phyloP scores from a whole-genome alignment of 768 basidiomycete species.

The Hypholoma fasciculare region DNA sequence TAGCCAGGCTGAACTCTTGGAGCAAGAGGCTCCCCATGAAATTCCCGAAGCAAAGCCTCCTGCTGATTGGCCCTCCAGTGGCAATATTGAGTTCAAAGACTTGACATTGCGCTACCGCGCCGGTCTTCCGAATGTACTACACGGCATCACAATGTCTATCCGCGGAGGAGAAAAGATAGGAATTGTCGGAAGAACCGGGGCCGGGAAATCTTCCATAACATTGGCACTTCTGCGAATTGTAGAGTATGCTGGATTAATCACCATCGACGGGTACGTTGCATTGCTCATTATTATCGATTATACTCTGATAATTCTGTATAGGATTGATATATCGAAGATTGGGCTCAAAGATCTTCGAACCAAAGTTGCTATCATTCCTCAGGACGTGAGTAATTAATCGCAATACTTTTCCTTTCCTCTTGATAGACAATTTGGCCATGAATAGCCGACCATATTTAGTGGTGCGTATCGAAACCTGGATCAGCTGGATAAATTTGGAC shows the following conservation, averaged over 20 bases:
- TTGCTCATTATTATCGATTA: neutral
- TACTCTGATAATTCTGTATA: conserved; percentile 16
- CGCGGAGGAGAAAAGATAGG: conserved; percentile 75
- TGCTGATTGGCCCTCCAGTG: conserved; percentile 61
- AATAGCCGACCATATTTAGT: conserved; percentile 55
- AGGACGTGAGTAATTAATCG: conserved; percentile 37
- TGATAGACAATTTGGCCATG: neutral
- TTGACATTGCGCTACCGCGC: conserved; percentile 64
- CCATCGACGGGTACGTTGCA: conserved; percentile 55
- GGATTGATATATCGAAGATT: conserved; percentile 66
- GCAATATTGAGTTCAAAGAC: conserved; percentile 62
- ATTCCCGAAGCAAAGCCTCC: conserved; percentile 55
- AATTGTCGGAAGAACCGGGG: conserved; percentile 66
- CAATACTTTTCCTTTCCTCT: neutral
- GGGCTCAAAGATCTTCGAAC: conserved; percentile 64
- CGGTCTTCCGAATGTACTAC: conserved; percentile 72
- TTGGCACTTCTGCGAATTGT: conserved; percentile 68
- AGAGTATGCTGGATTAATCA: conserved; percentile 64
- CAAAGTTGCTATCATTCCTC: conserved; percentile 66
- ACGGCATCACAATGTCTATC: conserved; percentile 60
- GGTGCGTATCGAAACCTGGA: conserved; percentile 28
- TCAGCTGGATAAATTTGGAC: neutral
- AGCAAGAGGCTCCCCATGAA: conserved; percentile 67
- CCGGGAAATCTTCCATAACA: conserved; percentile 64
- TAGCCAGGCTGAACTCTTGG: conserved; percentile 47